These are phyloP conservation scores for Aureobasidium vineae DNA, from an alignment of 2,329 filamentous ascomycete genomes.

Conservation along the genomic window DNA sequence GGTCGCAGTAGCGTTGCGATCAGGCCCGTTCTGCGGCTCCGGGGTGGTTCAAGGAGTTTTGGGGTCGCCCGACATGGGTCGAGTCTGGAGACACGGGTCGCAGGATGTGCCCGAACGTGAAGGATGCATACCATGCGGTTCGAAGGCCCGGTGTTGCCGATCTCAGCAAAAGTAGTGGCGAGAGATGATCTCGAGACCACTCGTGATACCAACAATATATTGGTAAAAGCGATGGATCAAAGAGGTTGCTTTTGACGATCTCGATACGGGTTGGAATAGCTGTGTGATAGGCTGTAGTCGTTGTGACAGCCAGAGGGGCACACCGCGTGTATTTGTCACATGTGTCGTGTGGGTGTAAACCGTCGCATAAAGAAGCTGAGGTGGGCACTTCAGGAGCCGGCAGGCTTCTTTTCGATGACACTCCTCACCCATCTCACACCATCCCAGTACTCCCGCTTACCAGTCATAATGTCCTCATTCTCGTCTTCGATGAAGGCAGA, in stretches of 20 bases:
- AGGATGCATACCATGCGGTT: conserved; percentile 1
- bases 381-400: neutral
- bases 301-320: neutral
- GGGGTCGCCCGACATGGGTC: neutral
- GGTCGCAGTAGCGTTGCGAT: conserved; percentile 17
- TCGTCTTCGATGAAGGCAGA: conserved; percentile 66
- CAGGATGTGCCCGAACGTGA: neutral
- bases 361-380: neutral
- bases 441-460: conserved; percentile 26
- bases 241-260: neutral
- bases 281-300: neutral
- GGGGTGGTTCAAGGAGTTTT: neutral
- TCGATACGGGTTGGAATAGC: neutral
- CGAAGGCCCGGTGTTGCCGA: conserved; percentile 10
- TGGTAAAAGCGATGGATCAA: neutral
- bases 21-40: neutral
- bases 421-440: conserved; percentile 15
- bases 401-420: conserved; percentile 21
- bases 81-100: conserved; percentile 8
- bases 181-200: conserved; percentile 10
- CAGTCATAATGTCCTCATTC: conserved; percentile 32
- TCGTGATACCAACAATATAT: neutral
- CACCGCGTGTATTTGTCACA: conserved; percentile 12
- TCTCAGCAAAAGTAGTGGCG: neutral
- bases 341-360: neutral